Conservation (phyloP, 441 rosid genomes). For the Kokia cookei region DNA sequence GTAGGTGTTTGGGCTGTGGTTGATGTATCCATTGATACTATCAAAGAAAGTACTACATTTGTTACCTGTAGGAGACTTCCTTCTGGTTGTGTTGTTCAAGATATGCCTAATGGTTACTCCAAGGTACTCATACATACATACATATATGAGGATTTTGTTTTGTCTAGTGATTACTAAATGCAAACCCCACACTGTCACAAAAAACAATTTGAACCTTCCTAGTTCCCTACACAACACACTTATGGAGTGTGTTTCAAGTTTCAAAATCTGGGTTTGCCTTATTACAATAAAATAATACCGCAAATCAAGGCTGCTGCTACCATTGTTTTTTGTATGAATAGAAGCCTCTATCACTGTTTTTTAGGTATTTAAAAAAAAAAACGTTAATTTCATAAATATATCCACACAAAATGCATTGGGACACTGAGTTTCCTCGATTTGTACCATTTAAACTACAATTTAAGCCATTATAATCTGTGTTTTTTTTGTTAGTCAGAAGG, state of each 20-base stretch:
- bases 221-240: neutral
- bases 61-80: slow-evolving; percentile 75
- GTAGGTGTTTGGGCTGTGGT: slow-evolving; percentile 94
- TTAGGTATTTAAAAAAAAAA: slow-evolving; percentile 18
- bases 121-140: slow-evolving; percentile 37
- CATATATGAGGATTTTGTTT: slow-evolving; percentile 9
- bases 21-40: slow-evolving; percentile 66
- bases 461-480: slow-evolving; percentile 6
- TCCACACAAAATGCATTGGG: slow-evolving; percentile 16
- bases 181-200: slow-evolving; percentile 40
- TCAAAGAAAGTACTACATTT: slow-evolving; percentile 38
- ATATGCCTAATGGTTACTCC: slow-evolving; percentile 89
- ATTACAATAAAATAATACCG: slow-evolving; percentile 7
- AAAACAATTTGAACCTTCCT: slow-evolving; percentile 41
- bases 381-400: slow-evolving; percentile 60
- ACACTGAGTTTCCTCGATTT: slow-evolving; percentile 36
- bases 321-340: slow-evolving; percentile 31
- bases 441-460: slow-evolving; percentile 3
- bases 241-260: slow-evolving; percentile 33
- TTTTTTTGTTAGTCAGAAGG: slow-evolving; percentile 30
- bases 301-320: slow-evolving; percentile 17
- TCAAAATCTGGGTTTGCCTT: slow-evolving; percentile 50
- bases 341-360: slow-evolving; percentile 54
- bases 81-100: slow-evolving; percentile 90
- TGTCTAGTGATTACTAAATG: slow-evolving; percentile 58